Conservation (phyloP, 345 rosid species). For the Lumnitzera racemosa region DNA sequence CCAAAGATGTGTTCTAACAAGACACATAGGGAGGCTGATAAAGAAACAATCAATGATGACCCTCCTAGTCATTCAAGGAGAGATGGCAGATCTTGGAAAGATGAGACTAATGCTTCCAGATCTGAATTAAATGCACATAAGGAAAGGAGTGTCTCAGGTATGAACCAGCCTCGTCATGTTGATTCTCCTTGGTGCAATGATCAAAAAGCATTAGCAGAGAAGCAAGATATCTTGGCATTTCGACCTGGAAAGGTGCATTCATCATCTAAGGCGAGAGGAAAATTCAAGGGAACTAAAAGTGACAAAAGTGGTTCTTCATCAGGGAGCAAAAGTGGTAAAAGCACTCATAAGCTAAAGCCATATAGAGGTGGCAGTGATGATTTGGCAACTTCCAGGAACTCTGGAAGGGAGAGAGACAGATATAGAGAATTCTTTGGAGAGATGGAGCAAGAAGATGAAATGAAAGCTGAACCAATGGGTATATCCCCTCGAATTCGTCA, state of each 20-base stretch:
- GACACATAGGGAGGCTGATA: slow-evolving; percentile 49
- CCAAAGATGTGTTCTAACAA: slow-evolving; percentile 33
- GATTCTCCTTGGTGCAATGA: slow-evolving; percentile 34
- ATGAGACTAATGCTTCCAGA: slow-evolving; percentile 28
- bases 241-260: slow-evolving; percentile 39
- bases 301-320: slow-evolving; percentile 31
- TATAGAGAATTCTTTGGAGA: slow-evolving; percentile 81
- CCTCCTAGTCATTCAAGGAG: slow-evolving; percentile 31
- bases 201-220: slow-evolving; percentile 28
- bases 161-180: slow-evolving; percentile 26
- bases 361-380: slow-evolving; percentile 37
- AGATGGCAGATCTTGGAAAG: slow-evolving; percentile 34
- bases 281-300: slow-evolving; percentile 38
- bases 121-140: slow-evolving; percentile 28
- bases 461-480: slow-evolving; percentile 25
- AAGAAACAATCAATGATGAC: slow-evolving; percentile 27
- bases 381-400: slow-evolving; percentile 33
- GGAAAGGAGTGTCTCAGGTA: slow-evolving; percentile 27
- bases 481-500: slow-evolving; percentile 19
- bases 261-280: slow-evolving; percentile 41
- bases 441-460: slow-evolving; percentile 58
- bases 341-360: slow-evolving; percentile 19
- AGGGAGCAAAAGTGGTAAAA: slow-evolving; percentile 40
- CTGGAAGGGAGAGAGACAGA: slow-evolving; percentile 44
- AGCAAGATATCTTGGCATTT: slow-evolving; percentile 31